Base-by-base conservation (phyloP, 768 basidiomycete genomes). In the Xerocomus brunneocitrinus region DNA sequence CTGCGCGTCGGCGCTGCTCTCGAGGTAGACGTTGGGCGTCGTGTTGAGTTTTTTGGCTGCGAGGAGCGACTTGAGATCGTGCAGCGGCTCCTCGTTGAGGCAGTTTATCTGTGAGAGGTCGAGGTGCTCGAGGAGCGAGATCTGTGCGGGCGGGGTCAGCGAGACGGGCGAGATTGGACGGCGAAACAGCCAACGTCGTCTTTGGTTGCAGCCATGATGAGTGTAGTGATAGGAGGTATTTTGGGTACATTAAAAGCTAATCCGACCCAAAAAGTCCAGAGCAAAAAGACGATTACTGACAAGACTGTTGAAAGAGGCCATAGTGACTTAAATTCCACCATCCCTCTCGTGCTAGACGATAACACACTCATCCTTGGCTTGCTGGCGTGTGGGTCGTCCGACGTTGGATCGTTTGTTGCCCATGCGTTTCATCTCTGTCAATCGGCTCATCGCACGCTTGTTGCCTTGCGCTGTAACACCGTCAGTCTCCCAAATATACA, bases 351-450 rank as follows among this genome's bases (percentile, higher is more conserved):
- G 31, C 67, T 74, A 85, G 62, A 84, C 82, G 54, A 97, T 85
- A 51, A 92, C 82, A 76, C 95, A 95, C 65, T 98, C 95, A 53
- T 93, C 90, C 72, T 89, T 87, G 12, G 95, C 94, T 65, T 98
- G 84, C 66, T 95, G 88, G 53, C 95, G 80, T 19, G 95, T 98
- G 34, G 95, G 94, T 56, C 95, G 82, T 16, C 84, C 83, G 47
- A 85, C 79, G 58, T 88, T 85, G 43, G 78, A 77, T 58, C 87
- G 80, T 70, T 88, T 91, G 68, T 83, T 84, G 10, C 91, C 89
- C 74, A 84, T 80, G 31, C 91, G 85, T 70, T 97, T 97, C 79
- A 98, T 87, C 71, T 98, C 95, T 27, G 95, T 95, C 65, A 98
- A 72, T 31, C 95, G 83, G 58, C 83, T 89, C 94, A 97, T 98